Evolutionary conservation across 2,329 filamentous ascomycete genomes (phyloP), one percentile per base, ranked within the genome.

Genomic region (Escovopsis weberi): DNA sequence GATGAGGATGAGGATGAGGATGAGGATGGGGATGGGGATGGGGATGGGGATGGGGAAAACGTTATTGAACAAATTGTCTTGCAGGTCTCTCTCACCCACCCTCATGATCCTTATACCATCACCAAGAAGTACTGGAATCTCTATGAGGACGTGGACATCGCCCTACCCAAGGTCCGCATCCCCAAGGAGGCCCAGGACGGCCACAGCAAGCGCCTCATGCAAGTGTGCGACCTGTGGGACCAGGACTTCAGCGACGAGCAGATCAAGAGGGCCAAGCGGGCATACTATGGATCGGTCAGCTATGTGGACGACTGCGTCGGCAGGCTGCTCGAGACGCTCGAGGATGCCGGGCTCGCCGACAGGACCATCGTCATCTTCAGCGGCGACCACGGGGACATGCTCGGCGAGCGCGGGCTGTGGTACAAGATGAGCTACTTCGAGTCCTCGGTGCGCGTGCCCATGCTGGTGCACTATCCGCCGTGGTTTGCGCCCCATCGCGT

Each of bases 361-460:
- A 78, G 94, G 62, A 95, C 88, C 11, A 87, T 94, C 53, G 70
- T 95, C 53, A 79, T 95, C 50, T 95, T 95, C 65, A 88, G 82
- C 45, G 87, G 88, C 37, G 88, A 95, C 59, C 88, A 95, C 56
- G 88, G 88, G 43, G 88, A 95, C 62, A 95, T 95, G 88, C 75
- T 95, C 7, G 88, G 88, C 45, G 88, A 95, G 68, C 80, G 86
- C 42, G 83, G 84, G 6, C 68, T 95, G 38, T 95, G 88, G 88
- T 88, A 94, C 70, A 95, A 95, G 72, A 95, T 95, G 88, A 86
- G 78, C 57, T 95, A 91, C 74, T 94, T 87, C 55, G 88, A 95
- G 70, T 81, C 81, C 35, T 94, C 86, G 11, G 85, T 86, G 38
- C 82, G 88, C 26, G 88, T 95, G 19, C 88, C 88, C 1, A 79